Percentiles rank a stretch among this genome's conserved stretches.
phyloP scores from a whole-genome alignment of 2,329 filamentous ascomycete species.

The Clarireedia homoeocarpa region DNA sequence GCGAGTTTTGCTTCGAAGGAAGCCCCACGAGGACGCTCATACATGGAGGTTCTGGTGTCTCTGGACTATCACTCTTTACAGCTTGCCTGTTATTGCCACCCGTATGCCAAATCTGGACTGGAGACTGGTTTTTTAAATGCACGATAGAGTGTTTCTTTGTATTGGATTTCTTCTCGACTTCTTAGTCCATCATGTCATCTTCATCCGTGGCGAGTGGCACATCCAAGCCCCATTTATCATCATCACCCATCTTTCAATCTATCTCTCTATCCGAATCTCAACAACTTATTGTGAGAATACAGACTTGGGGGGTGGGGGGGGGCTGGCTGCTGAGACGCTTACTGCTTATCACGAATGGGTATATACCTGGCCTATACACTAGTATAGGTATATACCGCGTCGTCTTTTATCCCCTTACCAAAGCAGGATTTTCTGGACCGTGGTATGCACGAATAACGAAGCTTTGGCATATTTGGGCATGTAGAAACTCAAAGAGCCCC shows the following conservation, averaged over 20 bases:
- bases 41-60: conserved; percentile 7
- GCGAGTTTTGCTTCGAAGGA: background rate
- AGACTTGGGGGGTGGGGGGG: background rate
- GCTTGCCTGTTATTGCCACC: background rate
- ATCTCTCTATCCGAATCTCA: background rate
- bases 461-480: background rate
- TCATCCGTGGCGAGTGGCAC: conserved; percentile 4
- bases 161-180: background rate
- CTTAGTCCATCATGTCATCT: background rate
- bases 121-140: no score
- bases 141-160: no score
- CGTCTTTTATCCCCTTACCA: background rate
- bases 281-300: background rate
- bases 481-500: background rate
- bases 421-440: background rate
- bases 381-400: background rate
- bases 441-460: background rate
- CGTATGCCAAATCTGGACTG: no score
- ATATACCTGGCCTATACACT: background rate
- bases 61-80: conserved; percentile 7
- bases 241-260: background rate
- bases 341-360: background rate
- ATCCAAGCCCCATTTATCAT: background rate
- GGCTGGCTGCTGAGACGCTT: background rate
- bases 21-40: background rate